A percentile compares a stretch with the other conserved stretches of the same genome.
Conservation (phyloP, 148 eudicot species). For the Suaeda aralocaspica region DNA sequence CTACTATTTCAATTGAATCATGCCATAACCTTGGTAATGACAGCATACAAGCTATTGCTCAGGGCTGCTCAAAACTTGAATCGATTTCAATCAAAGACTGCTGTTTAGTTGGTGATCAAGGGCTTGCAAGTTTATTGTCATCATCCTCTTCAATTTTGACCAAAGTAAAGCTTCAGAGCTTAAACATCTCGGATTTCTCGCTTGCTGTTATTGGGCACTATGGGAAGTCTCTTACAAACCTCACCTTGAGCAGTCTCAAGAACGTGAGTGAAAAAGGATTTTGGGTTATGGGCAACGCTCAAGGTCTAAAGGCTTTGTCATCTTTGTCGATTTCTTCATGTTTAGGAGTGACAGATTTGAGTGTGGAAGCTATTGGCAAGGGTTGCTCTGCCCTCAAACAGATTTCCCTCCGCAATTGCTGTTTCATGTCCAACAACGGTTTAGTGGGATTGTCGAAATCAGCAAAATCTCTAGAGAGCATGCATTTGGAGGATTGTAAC, state of each 20-base stretch:
- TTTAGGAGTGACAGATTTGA: constrained; percentile 59
- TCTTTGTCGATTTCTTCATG: constrained; percentile 61
- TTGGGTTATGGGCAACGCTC: constrained; percentile 82
- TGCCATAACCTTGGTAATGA: constrained; percentile 66
- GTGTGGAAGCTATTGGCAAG: constrained; percentile 67
- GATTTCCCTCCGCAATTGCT: constrained; percentile 58
- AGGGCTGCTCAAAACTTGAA: constrained; percentile 56
- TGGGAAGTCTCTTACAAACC: constrained; percentile 63
- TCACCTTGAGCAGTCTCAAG: constrained; percentile 48
- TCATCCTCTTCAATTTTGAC: constrained; percentile 39
- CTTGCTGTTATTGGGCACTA: constrained; percentile 81
- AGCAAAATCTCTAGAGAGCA: constrained; percentile 55
- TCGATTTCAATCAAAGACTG: constrained; percentile 66
- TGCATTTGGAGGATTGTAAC: constrained; percentile 78
- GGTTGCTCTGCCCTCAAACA: constrained; percentile 66
- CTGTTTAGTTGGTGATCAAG: constrained; percentile 77
- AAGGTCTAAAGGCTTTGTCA: constrained; percentile 46
- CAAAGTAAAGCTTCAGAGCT: constrained; percentile 61
- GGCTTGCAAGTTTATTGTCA: constrained; percentile 56
- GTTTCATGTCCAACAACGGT: constrained; percentile 62
- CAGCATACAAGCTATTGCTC: constrained; percentile 58
- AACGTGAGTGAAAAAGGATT: constrained; percentile 76
- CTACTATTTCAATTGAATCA: constrained; percentile 65
- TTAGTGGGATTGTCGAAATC: constrained; percentile 55
- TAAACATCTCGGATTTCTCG: constrained; percentile 69